These are phyloP conservation scores for Sphaerulina vaccinii DNA, from an alignment of 2,329 filamentous ascomycete species.

Conservation along the genomic window DNA sequence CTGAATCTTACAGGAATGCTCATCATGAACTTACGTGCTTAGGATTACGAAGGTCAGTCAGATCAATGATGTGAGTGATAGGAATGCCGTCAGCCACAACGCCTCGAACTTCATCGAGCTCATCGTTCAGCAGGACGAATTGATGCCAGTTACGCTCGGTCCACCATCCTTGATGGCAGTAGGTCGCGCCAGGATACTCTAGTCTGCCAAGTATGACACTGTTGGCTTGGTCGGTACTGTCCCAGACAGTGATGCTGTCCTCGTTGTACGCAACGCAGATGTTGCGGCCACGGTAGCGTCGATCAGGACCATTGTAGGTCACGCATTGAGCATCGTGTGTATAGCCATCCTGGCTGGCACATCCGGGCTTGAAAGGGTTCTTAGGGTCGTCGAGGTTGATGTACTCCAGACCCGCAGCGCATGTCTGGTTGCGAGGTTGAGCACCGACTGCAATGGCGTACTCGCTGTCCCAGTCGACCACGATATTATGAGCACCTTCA, in stretches of 20 bases:
- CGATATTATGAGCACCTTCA: conserved; percentile 50
- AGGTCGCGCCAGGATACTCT: conserved; percentile 57
- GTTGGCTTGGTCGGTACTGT: conserved; percentile 46
- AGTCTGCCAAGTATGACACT: conserved; percentile 53
- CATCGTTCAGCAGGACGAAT: conserved; percentile 54
- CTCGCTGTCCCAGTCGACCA: conserved; percentile 50
- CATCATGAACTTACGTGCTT: conserved; percentile 14
- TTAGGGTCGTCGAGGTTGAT: conserved; percentile 53
- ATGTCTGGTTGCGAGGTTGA: conserved; percentile 44
- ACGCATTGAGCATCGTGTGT: conserved; percentile 59
- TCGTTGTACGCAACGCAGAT: conserved; percentile 56
- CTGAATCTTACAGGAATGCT: background rate
- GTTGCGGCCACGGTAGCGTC: conserved; percentile 45
- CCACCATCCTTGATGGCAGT: conserved; percentile 58
- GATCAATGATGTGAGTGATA: conserved; percentile 54
- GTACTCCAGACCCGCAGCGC: conserved; percentile 55
- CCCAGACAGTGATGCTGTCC: conserved; percentile 46
- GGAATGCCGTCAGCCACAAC: conserved; percentile 46
- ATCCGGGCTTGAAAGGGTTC: conserved; percentile 52
- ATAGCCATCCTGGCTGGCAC: conserved; percentile 53
- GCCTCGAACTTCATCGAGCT: conserved; percentile 52
- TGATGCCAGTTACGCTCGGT: conserved; percentile 43
- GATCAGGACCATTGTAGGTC: conserved; percentile 50
- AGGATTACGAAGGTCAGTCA: conserved; percentile 35
- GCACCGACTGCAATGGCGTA: conserved; percentile 47